Percentiles rank a stretch among this genome's conserved stretches.
These are phyloP conservation scores for Vitis hybrid DNA, from an alignment of 177 flowering plant species.

Conservation along the genomic window DNA sequence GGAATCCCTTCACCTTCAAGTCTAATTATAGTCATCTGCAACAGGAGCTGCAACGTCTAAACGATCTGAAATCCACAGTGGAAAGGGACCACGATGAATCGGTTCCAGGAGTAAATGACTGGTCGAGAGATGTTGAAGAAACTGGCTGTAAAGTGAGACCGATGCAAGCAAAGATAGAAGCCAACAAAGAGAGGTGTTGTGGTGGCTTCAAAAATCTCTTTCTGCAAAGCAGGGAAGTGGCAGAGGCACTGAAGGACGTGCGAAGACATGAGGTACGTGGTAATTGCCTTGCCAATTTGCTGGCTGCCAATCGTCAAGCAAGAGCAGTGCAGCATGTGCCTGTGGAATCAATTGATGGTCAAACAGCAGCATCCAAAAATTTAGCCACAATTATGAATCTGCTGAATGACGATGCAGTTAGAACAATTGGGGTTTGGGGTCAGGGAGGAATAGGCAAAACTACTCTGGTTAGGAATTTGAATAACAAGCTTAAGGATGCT, in stretches of 20 bases:
- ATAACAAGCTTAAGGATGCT: constrained; percentile 13
- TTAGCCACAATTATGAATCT: background rate
- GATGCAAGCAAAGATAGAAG: too few relatives aligned
- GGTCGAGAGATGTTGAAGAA: too few relatives aligned
- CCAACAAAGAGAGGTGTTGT: too few relatives aligned
- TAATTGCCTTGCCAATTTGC: too few relatives aligned
- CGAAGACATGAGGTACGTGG: too few relatives aligned
- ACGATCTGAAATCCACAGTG: background rate
- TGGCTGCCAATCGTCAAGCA: background rate
- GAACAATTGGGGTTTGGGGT: constrained; percentile 22
- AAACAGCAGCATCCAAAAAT: constrained; percentile 1
- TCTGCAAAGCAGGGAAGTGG: too few relatives aligned
- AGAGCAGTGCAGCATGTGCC: constrained; percentile 15
- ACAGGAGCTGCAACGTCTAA: background rate
- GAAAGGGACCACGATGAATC: too few relatives aligned
- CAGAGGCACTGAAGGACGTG: too few relatives aligned
- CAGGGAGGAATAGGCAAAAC: constrained; percentile 34
- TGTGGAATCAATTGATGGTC: constrained; percentile 8
- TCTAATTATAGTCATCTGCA: background rate
- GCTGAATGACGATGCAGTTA: background rate
- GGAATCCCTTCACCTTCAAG: background rate
- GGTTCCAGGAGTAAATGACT: too few relatives aligned
- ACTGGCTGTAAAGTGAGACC: too few relatives aligned
- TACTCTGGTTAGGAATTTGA: constrained; percentile 14
- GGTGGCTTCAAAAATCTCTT: too few relatives aligned